Base-by-base conservation (phyloP, 805 yeast genomes). In the Metschnikowia kunwiensis region DNA sequence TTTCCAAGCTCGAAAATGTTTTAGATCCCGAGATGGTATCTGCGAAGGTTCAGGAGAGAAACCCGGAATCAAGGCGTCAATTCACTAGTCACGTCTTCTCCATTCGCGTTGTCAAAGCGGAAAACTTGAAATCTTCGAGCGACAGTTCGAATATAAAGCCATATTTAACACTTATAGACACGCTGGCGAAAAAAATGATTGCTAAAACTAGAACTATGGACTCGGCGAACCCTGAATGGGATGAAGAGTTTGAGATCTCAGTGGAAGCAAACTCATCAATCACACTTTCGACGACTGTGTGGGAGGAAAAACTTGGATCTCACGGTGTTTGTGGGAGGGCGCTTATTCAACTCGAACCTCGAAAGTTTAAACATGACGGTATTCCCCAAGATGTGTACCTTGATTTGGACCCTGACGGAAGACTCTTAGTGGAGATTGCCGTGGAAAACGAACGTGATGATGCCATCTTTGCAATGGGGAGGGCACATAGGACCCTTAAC, bases 381-480 rank as follows among this genome's bases (percentile, higher is more conserved):
- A 61, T 80, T 7, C 82, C 91, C 0, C 74, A 72, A 46, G 81
- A 80, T 24, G 58, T 74, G 2, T 69, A 70, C 50, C 58, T 79
- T 4, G 82, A 81, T 43, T 58, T 81, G 22, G 85, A 80, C 46
- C 63, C 82, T 1, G 82, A 78, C 42, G 96, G 97, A 0, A 68
- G 77, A 26, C 51, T 93, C 2, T 57, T 74, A 30, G 60, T 88
- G 3, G 79, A 80, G 49, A 67, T 89, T 2, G 79, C 86, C 1
- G 77, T 86, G 47, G 97, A 89, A 53, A 75, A 78, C 34, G 96
- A 89, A 49, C 72, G 80, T 30, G 76, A 75, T 25, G 95, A 89
- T 58, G 87, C 95, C 1, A 61, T 86, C 7, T 91, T 84, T 51
- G 82, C 80, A 30, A 72, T 91, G 59, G 94, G 95, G 1, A 74